phyloP scores from a whole-genome alignment of 805 yeast species.

The Ogataea zsoltii region DNA sequence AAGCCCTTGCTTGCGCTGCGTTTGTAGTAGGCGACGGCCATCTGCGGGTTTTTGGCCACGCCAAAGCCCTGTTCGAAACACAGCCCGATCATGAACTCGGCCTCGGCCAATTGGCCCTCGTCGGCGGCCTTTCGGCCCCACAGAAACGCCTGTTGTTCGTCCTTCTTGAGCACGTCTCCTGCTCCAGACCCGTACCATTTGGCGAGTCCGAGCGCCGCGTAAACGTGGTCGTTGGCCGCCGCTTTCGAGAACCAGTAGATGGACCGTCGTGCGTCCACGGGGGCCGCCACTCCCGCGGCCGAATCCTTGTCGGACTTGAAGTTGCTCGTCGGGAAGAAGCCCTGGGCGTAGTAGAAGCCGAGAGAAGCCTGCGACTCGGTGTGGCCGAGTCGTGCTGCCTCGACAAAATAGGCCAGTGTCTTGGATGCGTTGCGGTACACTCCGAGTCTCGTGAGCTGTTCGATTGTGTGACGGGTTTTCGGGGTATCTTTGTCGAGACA shows the following conservation, averaged over 20 bases:
- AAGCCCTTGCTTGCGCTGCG: constrained; percentile 66
- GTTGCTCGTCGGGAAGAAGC: constrained; percentile 39
- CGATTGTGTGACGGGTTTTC: constrained; percentile 35
- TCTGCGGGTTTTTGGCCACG: constrained; percentile 40
- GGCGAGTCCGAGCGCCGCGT: constrained; percentile 69
- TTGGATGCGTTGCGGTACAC: constrained; percentile 37
- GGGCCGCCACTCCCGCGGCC: constrained; percentile 27
- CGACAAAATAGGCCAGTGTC: constrained; percentile 54
- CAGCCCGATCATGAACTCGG: constrained; percentile 69
- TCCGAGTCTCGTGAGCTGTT: constrained; percentile 34
- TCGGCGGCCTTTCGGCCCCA: constrained; percentile 69
- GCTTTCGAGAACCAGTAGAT: constrained; percentile 76
- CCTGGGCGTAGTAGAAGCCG: constrained; percentile 74
- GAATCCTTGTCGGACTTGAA: constrained; percentile 36
- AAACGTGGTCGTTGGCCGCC: constrained; percentile 62
- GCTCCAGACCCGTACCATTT: constrained; percentile 82
- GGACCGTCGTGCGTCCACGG: constrained; percentile 54
- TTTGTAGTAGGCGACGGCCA: constrained; percentile 52
- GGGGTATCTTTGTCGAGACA: constrained; percentile 29
- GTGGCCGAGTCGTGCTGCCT: constrained; percentile 61
- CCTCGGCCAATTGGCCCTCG: constrained; percentile 54
- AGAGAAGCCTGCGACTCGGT: constrained; percentile 68
- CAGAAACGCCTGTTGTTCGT: constrained; percentile 63
- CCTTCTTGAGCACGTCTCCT: constrained; percentile 48
- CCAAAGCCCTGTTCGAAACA: constrained; percentile 70